Evolutionary conservation across 2,329 filamentous ascomycete genomes (phyloP).

Genomic region (Westerdykella ornata): DNA sequence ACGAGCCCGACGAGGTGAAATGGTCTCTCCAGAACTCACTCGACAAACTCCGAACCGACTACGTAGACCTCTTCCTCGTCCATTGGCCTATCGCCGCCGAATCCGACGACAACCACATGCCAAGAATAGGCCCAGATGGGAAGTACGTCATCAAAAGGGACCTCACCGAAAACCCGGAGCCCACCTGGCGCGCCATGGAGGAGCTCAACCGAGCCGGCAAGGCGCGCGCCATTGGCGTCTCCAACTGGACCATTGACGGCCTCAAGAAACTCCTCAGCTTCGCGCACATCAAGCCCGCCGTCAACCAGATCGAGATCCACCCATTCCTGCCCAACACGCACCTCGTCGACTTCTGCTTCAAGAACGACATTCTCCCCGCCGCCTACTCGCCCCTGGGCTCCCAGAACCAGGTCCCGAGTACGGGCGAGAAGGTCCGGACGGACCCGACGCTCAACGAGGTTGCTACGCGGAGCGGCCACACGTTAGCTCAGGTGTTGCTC

Average conservation of each 20-base stretch:
- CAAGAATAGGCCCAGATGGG: slow-evolving; percentile 50
- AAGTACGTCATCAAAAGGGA: slow-evolving; percentile 59
- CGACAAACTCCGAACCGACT: slow-evolving; percentile 53
- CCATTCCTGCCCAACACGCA: slow-evolving; percentile 63
- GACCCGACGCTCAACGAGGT: slow-evolving; percentile 61
- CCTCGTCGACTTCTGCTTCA: slow-evolving; percentile 52
- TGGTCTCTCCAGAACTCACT: slow-evolving; percentile 56
- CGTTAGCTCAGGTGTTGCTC: slow-evolving; percentile 73
- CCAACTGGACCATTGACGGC: slow-evolving; percentile 63
- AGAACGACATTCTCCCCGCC: slow-evolving; percentile 54
- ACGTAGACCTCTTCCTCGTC: slow-evolving; percentile 66
- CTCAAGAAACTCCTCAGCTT: slow-evolving; percentile 61
- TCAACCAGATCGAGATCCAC: slow-evolving; percentile 70
- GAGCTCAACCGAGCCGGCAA: slow-evolving; percentile 55
- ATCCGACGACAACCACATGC: slow-evolving; percentile 47
- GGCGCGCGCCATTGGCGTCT: slow-evolving; percentile 62
- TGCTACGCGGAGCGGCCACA: slow-evolving; percentile 66
- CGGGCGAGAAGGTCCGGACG: slow-evolving; percentile 62
- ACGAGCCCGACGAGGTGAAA: slow-evolving; percentile 54
- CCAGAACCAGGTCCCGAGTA: slow-evolving; percentile 62
- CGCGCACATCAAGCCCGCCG: slow-evolving; percentile 59
- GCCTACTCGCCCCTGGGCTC: slow-evolving; percentile 64
- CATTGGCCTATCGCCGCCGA: slow-evolving; percentile 53
- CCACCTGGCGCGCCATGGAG: slow-evolving; percentile 64
- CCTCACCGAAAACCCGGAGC: slow-evolving; percentile 60